phyloP scores from a whole-genome alignment of 1,284 basidiomycete species.

The Malassezia brasiliensis region DNA sequence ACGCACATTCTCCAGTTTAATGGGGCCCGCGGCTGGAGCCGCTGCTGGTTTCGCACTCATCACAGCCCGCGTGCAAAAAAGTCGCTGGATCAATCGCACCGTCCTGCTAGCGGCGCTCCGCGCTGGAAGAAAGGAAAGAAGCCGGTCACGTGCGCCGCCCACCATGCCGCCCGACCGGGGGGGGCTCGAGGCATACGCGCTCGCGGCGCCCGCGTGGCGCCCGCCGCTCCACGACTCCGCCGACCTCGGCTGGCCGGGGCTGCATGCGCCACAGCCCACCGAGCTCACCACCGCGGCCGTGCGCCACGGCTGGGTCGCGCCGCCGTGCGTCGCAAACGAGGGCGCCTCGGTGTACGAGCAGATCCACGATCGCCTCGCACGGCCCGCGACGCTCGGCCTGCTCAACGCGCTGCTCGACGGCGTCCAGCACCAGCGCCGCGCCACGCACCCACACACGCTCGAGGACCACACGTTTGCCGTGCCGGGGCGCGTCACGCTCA shows the following conservation, averaged over 20 bases:
- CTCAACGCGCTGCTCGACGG: slow-evolving; percentile 29
- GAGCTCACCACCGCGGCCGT: slow-evolving; percentile 69
- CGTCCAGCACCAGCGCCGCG: slow-evolving; percentile 19
- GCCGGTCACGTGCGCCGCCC: not conserved
- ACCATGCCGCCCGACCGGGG: not conserved
- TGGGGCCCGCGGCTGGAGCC: slow-evolving; percentile 31
- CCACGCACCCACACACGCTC: slow-evolving; percentile 15
- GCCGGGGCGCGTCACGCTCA: slow-evolving; percentile 65
- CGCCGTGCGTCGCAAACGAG: slow-evolving; percentile 49
- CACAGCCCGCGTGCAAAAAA: not conserved
- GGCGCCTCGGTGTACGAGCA: slow-evolving; percentile 55
- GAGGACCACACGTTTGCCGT: slow-evolving; percentile 21
- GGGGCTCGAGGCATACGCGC: slow-evolving; percentile 20
- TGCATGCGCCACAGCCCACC: slow-evolving; percentile 68
- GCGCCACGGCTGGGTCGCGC: slow-evolving; percentile 64
- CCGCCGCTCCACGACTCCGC: slow-evolving; percentile 26
- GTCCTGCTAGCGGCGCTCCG: not conserved
- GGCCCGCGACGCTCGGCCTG: slow-evolving; percentile 18
- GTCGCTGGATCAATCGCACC: not conserved
- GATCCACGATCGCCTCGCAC: slow-evolving; percentile 52
- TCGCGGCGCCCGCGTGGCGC: slow-evolving; percentile 33
- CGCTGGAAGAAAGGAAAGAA: slow-evolving; percentile 6
- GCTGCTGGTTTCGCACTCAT: slow-evolving; percentile 28
- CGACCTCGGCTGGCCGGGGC: slow-evolving; percentile 55
- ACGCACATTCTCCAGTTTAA: slow-evolving; percentile 44